Evolutionary conservation across 208 protist species (phyloP).

Genomic region (Wallacemonas sp.): DNA sequence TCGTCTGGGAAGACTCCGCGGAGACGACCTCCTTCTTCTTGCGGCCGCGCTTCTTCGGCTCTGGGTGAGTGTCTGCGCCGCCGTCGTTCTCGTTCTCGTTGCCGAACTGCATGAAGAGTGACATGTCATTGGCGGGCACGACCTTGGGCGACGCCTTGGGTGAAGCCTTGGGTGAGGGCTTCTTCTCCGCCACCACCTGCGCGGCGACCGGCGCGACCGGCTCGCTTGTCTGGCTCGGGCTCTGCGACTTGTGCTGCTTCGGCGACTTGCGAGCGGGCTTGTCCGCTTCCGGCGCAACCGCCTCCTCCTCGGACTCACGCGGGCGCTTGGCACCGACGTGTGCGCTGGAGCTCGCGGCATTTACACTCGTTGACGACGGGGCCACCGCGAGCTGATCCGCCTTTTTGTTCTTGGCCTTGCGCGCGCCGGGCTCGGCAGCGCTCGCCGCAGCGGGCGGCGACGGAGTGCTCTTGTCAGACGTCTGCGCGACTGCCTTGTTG

Average conservation of each 20-base stretch:
- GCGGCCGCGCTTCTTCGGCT: slow-evolving; percentile 19
- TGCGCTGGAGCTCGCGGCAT: neutral
- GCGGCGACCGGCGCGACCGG: neutral
- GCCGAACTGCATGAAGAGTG: slow-evolving; percentile 13
- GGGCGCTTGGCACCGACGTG: slow-evolving; percentile 28
- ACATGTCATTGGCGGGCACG: neutral
- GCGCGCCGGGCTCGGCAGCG: neutral
- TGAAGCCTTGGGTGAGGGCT: slow-evolving; percentile 7
- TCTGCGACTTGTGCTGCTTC: slow-evolving; percentile 17
- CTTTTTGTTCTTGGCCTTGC: slow-evolving; percentile 19
- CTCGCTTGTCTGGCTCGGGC: neutral
- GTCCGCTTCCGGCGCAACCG: neutral
- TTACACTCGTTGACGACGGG: neutral
- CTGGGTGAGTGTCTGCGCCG: neutral
- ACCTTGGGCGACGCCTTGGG: neutral
- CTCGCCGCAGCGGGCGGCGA: too few species aligned
- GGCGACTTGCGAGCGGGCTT: neutral
- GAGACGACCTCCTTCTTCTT: slow-evolving; percentile 22
- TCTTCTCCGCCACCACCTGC: neutral
- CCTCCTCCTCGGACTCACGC: slow-evolving; percentile 19
- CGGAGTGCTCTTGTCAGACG: neutral
- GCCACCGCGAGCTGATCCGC: slow-evolving; percentile 7
- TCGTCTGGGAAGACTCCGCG: too few species aligned
- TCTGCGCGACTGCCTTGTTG: neutral
- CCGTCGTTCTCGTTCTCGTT: slow-evolving; percentile 8